Percentiles rank a stretch among this genome's conserved stretches.
phyloP scores from a whole-genome alignment of 805 yeast species.

The Candida fluviatilis region DNA sequence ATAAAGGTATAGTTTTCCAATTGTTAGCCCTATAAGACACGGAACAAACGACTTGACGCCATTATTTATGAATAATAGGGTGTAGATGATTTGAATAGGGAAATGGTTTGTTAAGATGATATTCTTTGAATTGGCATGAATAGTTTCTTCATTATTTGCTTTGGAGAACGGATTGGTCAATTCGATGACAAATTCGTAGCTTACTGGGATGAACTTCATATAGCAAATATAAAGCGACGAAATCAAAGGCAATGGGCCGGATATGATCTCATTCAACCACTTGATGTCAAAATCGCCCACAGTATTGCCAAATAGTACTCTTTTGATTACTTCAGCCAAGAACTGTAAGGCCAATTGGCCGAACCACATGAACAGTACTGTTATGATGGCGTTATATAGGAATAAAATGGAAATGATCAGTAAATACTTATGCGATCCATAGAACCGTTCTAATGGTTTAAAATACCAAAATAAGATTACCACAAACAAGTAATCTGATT shows the following conservation, averaged over 20 bases:
- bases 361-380: constrained; percentile 36
- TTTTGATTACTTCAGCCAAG: constrained; percentile 6
- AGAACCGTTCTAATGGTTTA: constrained; percentile 53
- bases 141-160: neutral
- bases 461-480: constrained; percentile 46
- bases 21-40: constrained; percentile 30
- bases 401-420: constrained; percentile 42
- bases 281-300: constrained; percentile 11
- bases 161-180: constrained; percentile 17
- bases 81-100: constrained; percentile 34
- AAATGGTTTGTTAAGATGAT: constrained; percentile 33
- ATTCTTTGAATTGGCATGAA: constrained; percentile 11
- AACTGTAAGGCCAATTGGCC: constrained; percentile 32
- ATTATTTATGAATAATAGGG: constrained; percentile 34
- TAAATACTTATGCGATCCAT: constrained; percentile 53
- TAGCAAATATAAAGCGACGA: constrained; percentile 38
- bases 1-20: constrained; percentile 31
- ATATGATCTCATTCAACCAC: constrained; percentile 29
- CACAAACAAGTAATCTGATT: constrained; percentile 50
- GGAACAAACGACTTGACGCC: constrained; percentile 34
- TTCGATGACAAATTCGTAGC: constrained; percentile 32
- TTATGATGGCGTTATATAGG: constrained; percentile 43
- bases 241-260: constrained; percentile 40
- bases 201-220: constrained; percentile 28
- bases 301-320: constrained; percentile 4